These are phyloP conservation scores for Phialocephala sp. DNA, from an alignment of 2,329 filamentous ascomycete species.

Conservation along the genomic window DNA sequence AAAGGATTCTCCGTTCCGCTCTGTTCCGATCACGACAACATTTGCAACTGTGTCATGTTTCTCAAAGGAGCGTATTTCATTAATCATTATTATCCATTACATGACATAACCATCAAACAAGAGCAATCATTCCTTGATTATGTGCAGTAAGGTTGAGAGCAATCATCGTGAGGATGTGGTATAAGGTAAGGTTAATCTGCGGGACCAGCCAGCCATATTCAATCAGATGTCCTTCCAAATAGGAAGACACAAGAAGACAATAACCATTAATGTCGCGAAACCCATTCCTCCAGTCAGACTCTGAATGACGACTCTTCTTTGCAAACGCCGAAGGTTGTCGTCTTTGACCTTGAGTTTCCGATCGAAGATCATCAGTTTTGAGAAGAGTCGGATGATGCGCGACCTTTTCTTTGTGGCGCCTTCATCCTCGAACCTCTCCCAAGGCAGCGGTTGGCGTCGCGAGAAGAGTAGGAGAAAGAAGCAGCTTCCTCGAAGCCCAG, in stretches of 20 bases:
- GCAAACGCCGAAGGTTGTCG: conserved; percentile 48
- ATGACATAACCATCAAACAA: neutral
- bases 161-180: conserved; percentile 1
- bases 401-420: conserved; percentile 11
- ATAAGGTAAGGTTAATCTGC: neutral
- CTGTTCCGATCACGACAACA: neutral
- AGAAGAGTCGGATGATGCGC: conserved; percentile 43
- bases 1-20: neutral
- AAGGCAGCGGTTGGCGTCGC: conserved; percentile 52
- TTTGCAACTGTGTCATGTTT: neutral
- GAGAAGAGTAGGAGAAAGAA: conserved; percentile 55
- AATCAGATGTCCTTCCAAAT: conserved; percentile 46
- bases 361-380: conserved; percentile 54
- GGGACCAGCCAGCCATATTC: neutral
- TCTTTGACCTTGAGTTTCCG: conserved; percentile 53
- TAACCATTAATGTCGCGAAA: conserved; percentile 73
- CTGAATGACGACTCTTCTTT: conserved; percentile 53
- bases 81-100: conserved; percentile 6
- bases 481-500: conserved; percentile 53
- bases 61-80: conserved; percentile 1
- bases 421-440: conserved; percentile 53
- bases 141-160: neutral
- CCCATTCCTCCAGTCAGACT: conserved; percentile 73
- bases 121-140: neutral
- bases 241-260: conserved; percentile 58